Base-by-base conservation (phyloP, 148 eudicot genomes). In the Rhododendron mucronatum region DNA sequence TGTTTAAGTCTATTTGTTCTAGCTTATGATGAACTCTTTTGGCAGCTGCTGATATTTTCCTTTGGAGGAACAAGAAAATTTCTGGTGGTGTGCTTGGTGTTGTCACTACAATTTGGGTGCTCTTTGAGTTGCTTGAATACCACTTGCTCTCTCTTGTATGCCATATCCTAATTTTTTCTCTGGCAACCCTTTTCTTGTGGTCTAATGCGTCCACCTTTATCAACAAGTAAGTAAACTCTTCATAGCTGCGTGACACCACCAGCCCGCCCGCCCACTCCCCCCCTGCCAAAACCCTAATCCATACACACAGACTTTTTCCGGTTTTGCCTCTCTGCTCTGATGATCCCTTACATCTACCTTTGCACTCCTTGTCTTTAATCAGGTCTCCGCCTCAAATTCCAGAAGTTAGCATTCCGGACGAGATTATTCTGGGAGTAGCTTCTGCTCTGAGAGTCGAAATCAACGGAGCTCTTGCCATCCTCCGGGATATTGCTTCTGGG, bases 41-140 rank as follows among this genome's bases (percentile, higher is more conserved):
- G 39, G 86, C 90, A 93, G 95, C 94, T 91, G 95, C 95, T 83
- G 95, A 93, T 86, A 89, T 93, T 59, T 88, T 91, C 76, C 86
- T 93, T 85, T 93, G 95, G 95, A 93, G 95, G 88, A 88, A 92
- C 94, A 93, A 92, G 87, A 93, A 93, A 89, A 85, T 91, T 80
- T 91, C 95, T 45, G 93, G 90, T 7, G 85, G 88, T 86, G 93
- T 91, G 5, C 87, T 93, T 73, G 94, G 88, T 77, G 87, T 90
- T 71, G 95, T 92, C 26, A 92, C 94, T 85, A 89, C 85, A 13
- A 87, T 92, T 78, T 93, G 95, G 95, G 89, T 93, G 85, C 90
- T 93, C 7, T 93, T 93, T 47, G 95, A 93, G 83, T 79, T 92
- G 86, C 87, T 93, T 6, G 93, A 92, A 48, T 93, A 93, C 51